Evolutionary conservation across 495 filamentous ascomycete species (phyloP).

Genomic region (Neurospora sp.): DNA sequence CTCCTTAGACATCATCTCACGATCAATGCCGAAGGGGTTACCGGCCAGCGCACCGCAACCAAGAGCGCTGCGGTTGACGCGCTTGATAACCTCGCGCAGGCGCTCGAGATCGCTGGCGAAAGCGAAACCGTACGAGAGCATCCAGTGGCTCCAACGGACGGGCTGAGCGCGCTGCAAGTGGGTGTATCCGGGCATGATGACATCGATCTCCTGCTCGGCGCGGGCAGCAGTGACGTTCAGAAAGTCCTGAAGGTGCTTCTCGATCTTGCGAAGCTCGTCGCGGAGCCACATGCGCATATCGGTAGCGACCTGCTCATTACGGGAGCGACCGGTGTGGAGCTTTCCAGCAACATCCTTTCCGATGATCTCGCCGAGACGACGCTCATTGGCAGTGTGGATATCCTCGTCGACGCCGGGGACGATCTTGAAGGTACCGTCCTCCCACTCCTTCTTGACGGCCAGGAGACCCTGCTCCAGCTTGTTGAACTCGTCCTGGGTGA

Average conservation of each 20-base stretch:
- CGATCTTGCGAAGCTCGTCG: slow-evolving; percentile 64
- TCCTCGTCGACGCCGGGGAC: slow-evolving; percentile 54
- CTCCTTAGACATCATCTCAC: slow-evolving; percentile 79
- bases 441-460: slow-evolving; percentile 70
- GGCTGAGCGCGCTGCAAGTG: slow-evolving; percentile 90
- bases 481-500: slow-evolving; percentile 64
- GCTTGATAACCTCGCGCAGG: slow-evolving; percentile 59
- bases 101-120: slow-evolving; percentile 74
- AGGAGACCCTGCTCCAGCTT: slow-evolving; percentile 66
- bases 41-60: slow-evolving; percentile 86
- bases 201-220: slow-evolving; percentile 63
- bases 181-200: slow-evolving; percentile 67
- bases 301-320: slow-evolving; percentile 90
- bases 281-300: slow-evolving; percentile 92
- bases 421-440: slow-evolving; percentile 46
- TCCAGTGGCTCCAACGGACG: slow-evolving; percentile 80
- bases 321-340: slow-evolving; percentile 82
- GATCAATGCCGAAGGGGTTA: slow-evolving; percentile 83
- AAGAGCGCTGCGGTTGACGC: slow-evolving; percentile 71
- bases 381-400: slow-evolving; percentile 92
- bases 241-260: slow-evolving; percentile 56
- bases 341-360: slow-evolving; percentile 82
- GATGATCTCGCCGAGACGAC: slow-evolving; percentile 79
- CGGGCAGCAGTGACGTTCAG: slow-evolving; percentile 61
- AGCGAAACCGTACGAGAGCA: slow-evolving; percentile 67